Evolutionary conservation across 164 flowering plant species (phyloP), one percentile per base, ranked within the genome.

Genomic region (Chloranthus sessilifolius): DNA sequence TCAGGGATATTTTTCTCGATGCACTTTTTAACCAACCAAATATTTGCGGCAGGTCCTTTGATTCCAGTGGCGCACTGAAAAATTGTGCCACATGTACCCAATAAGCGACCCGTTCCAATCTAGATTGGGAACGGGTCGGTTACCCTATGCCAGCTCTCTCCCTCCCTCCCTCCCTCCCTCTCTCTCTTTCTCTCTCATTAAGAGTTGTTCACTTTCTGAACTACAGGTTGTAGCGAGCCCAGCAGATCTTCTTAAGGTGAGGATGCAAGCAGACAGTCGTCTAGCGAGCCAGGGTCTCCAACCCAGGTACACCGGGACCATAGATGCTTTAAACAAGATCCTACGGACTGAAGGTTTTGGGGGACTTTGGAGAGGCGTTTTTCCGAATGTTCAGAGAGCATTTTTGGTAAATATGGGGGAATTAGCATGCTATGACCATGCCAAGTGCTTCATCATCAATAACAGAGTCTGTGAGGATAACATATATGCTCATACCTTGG

Each of bases 371-470:
- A 81, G 60, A 75, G 95, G 95, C 1, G 94, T 86, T 36, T n/a
- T 80, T n/a, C 92, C 95, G 15, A 90, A 90, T 66, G 72, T 74
- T 16, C 95, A 86, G 54, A 67, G 94, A 54, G 90, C 95, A 37
- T 82, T 89, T 66, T 58, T 90, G 42, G 94, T 86, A 35, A 90
- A 90, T 65, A 86, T 89, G 95, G 97, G 97, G 29, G 97, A 90
- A 62, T 61, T 90, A 47, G 86, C 95, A 12, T 85, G 95, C 59
- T 84, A 86, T 58, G 97, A 90, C 73, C 88, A 90, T 28, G 97
- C 97, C 15, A 86, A 90, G 62, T 75, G 47, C 12, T 72, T 82
- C 53, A 69, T 90, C 20, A 73, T 84, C 9, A 42, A 52, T 4
- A 70, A 74, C 20, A 58, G 70, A 40, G 65, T 90, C 35, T 58